phyloP scores from a whole-genome alignment of 768 basidiomycete genomes.

The Phylloporus rhodoxanthus region DNA sequence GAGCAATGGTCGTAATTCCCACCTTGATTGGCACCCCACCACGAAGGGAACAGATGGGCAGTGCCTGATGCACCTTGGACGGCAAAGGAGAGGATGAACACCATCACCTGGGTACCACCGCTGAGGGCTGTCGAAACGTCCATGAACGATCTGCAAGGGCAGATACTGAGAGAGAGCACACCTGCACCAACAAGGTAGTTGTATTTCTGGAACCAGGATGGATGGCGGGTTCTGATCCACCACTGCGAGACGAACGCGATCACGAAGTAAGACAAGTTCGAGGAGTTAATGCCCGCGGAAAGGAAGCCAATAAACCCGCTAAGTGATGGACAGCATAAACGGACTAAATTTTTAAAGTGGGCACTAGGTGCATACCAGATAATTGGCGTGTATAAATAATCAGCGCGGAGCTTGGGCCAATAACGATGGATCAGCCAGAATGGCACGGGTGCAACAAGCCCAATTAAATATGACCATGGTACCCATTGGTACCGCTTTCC shows the following conservation, averaged over 20 bases:
- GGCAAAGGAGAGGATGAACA: conserved; percentile 45
- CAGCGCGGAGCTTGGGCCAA: conserved; percentile 29
- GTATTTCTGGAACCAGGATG: conserved; percentile 35
- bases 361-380: conserved; percentile 17
- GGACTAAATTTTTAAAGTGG: background rate
- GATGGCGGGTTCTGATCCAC: conserved; percentile 34
- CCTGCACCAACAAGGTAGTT: conserved; percentile 41
- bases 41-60: conserved; percentile 45
- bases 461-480: conserved; percentile 31
- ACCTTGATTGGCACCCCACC: conserved; percentile 57
- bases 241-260: conserved; percentile 33
- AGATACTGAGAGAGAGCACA: conserved; percentile 1
- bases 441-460: conserved; percentile 34
- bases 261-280: conserved; percentile 7
- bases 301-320: conserved; percentile 13
- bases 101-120: conserved; percentile 45
- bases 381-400: conserved; percentile 28
- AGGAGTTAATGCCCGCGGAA: conserved; percentile 26
- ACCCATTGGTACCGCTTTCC: conserved; percentile 37
- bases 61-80: conserved; percentile 48
- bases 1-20: conserved; percentile 33
- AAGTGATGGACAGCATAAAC: background rate
- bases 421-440: conserved; percentile 38
- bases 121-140: conserved; percentile 26
- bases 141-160: background rate